These are phyloP conservation scores for Flueggea neowawraea DNA, from an alignment of 441 rosid species.

Conservation along the genomic window DNA sequence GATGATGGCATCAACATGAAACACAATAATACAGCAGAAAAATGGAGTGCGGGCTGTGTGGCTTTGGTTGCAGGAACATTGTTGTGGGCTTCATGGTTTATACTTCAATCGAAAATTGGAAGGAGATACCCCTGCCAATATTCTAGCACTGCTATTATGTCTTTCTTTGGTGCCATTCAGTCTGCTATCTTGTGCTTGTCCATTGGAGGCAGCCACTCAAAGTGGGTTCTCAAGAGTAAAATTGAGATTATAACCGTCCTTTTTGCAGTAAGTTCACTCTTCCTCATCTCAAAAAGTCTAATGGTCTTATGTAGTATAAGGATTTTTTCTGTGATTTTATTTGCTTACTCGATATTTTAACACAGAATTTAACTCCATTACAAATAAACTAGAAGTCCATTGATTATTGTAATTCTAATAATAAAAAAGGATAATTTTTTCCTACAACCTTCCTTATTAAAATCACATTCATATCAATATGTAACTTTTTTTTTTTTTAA, in stretches of 20 bases:
- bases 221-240: conserved; percentile 48
- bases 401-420: too few relatives aligned
- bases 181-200: conserved; percentile 40
- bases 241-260: conserved; percentile 40
- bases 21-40: conserved; percentile 15
- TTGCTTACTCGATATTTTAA: too few relatives aligned
- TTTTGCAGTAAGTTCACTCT: conserved; percentile 36
- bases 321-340: too few relatives aligned
- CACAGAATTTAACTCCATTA: too few relatives aligned
- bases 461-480: too few relatives aligned
- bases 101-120: conserved; percentile 45
- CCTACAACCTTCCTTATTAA: too few relatives aligned
- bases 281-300: too few relatives aligned
- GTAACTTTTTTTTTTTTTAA: too few relatives aligned
- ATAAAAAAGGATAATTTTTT: too few relatives aligned
- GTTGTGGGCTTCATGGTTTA: conserved; percentile 62
- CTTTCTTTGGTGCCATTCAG: conserved; percentile 57
- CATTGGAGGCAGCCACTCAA: conserved; percentile 31
- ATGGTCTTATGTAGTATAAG: too few relatives aligned
- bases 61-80: conserved; percentile 40
- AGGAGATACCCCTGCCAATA: conserved; percentile 52
- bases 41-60: conserved; percentile 45
- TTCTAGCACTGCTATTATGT: conserved; percentile 57
- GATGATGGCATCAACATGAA: conserved; percentile 2
- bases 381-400: too few relatives aligned